Evolutionary conservation across 768 basidiomycete genomes (phyloP), one percentile per base, ranked within the genome.

Genomic region (Russula sp.): DNA sequence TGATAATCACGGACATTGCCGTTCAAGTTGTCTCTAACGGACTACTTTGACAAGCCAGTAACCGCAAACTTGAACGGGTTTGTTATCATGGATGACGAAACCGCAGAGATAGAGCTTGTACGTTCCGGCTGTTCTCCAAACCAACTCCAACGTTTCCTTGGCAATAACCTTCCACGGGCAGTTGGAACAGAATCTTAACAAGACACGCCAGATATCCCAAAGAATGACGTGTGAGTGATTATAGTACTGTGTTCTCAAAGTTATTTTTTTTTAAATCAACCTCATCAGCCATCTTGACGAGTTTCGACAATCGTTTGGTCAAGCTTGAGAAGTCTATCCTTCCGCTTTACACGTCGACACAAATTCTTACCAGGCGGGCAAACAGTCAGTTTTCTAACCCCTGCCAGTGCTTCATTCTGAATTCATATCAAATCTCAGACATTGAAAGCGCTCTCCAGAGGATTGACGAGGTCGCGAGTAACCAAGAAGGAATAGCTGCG

Each of bases 131-230:
- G n/a, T 47, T 39, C n/a, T 6, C 45, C 31, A 3, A 20, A 4
- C 45, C 22, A 3, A 20, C 40, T 13, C 39, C 11, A 0, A n/a
- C n/a, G 16, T 42, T 32, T 54, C 47, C 39, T 54, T 59, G 47
- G 59, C 53, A 58, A 42, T 45, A n/a, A n/a, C n/a, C 45, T 45
- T 45, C n/a, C 20, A 7, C 45, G 51, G 20, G 22, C 50, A 91
- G 91, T 80, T 94, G 10, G 89, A 94, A 75, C 91, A 93, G 74
- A 92, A 93, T 71, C 77, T 94, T 48, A 85, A 88, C 73, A 93
- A 92, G 75, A 93, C 91, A 0, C 82, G 83, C 22, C 89, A 89
- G 70, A 88, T 91, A 64, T 92, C 91, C 1, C 87, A 88, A 69
- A 80, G 89, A 55, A 93, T 94, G 91, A 91, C 84, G 64, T 83